Evolutionary conservation across 352 stramenopile genomes (phyloP).

Genomic region (Globisporangium paroecandrum): DNA sequence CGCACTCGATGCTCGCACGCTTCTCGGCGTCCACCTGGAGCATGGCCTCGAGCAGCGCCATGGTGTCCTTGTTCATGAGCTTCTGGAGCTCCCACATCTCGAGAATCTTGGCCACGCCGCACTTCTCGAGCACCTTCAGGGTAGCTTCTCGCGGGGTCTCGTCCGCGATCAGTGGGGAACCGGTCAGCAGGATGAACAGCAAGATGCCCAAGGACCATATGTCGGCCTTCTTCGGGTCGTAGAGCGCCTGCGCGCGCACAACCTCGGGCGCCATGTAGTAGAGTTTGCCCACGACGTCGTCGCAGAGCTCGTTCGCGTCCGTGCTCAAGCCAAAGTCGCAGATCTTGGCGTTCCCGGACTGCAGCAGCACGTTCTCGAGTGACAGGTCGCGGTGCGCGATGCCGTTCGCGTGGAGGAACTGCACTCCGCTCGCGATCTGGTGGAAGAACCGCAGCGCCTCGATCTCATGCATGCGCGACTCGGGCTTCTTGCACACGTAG

Average conservation of each 20-base stretch:
- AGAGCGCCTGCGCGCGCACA: constrained; percentile 17
- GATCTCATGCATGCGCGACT: constrained; percentile 26
- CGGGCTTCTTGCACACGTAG: constrained; percentile 33
- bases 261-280: constrained; percentile 80
- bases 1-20: constrained; percentile 31
- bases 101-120: constrained; percentile 48
- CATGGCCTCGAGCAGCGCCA: constrained; percentile 46
- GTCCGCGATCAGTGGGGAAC: constrained; percentile 41
- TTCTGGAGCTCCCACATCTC: constrained; percentile 40
- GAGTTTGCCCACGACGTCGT: constrained; percentile 55
- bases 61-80: constrained; percentile 28
- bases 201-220: constrained; percentile 61
- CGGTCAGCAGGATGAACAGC: constrained; percentile 57
- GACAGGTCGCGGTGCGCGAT: constrained; percentile 58
- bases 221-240: constrained; percentile 43
- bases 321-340: constrained; percentile 67
- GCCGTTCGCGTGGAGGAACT: constrained; percentile 44
- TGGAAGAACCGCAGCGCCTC: constrained; percentile 35
- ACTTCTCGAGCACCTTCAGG: constrained; percentile 34
- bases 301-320: constrained; percentile 29
- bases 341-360: constrained; percentile 35
- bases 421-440: constrained; percentile 40
- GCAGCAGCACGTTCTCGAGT: constrained; percentile 59
- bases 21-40: constrained; percentile 42
- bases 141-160: constrained; percentile 31